A percentile compares a stretch with the other conserved stretches of the same genome.
Conservation (phyloP, 2,329 filamentous ascomycete genomes). For the Mycogone perniciosa region DNA sequence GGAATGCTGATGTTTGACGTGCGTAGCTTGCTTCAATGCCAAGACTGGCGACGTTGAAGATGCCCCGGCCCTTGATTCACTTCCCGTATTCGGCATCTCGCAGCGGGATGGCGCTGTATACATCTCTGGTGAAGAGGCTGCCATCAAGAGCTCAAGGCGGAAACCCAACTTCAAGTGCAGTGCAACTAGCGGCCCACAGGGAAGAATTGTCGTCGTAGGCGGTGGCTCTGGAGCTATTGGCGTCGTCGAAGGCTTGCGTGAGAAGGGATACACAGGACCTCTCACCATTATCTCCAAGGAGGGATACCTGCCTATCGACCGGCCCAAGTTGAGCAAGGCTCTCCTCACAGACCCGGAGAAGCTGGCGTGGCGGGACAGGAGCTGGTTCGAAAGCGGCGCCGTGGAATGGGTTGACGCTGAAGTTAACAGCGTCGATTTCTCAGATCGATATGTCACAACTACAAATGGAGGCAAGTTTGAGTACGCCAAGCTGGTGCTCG, state of each 20-base stretch:
- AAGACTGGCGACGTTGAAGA: conserved; percentile 90
- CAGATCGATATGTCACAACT: conserved; percentile 65
- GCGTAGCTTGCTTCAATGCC: conserved; percentile 81
- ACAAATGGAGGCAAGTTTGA: conserved; percentile 61
- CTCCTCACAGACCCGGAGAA: conserved; percentile 76
- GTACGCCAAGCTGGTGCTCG: conserved; percentile 86
- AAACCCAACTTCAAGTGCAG: conserved; percentile 68
- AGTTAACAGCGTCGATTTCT: conserved; percentile 73
- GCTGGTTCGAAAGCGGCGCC: conserved; percentile 64
- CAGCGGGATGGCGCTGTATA: conserved; percentile 81
- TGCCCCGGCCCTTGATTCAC: conserved; percentile 80
- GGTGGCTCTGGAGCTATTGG: conserved; percentile 82
- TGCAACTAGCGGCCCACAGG: conserved; percentile 39
- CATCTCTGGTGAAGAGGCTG: conserved; percentile 70
- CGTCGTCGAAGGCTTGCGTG: conserved; percentile 73
- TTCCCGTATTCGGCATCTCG: conserved; percentile 73
- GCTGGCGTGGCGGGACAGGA: conserved; percentile 66
- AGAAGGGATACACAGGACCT: conserved; percentile 69
- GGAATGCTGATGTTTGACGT: conserved; percentile 2
- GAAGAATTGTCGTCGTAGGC: conserved; percentile 78
- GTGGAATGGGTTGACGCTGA: conserved; percentile 55
- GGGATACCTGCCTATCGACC: conserved; percentile 81
- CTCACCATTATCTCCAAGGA: conserved; percentile 83
- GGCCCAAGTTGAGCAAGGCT: conserved; percentile 93
- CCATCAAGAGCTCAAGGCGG: conserved; percentile 70